These are phyloP conservation scores for Aureobasidium mangrovei DNA, from an alignment of 2,329 filamentous ascomycete species.

Conservation along the genomic window DNA sequence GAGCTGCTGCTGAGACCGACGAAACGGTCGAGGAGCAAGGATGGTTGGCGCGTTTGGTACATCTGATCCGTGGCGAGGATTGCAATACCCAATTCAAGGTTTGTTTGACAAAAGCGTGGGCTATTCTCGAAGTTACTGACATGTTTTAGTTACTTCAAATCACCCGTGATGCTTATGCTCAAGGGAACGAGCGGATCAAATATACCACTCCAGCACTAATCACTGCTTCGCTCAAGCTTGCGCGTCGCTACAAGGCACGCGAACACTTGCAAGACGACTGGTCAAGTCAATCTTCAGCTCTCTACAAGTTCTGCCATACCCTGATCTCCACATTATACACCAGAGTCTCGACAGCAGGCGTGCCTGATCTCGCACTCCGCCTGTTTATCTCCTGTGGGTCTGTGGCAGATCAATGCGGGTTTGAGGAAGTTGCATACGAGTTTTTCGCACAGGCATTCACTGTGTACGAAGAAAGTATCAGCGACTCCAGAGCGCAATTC, in stretches of 20 bases:
- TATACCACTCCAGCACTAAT: conserved; percentile 91
- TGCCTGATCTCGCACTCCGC: conserved; percentile 79
- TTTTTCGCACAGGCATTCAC: conserved; percentile 98
- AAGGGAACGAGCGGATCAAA: conserved; percentile 90
- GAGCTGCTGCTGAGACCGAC: conserved; percentile 77
- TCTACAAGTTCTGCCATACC: conserved; percentile 94
- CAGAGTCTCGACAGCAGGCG: conserved; percentile 61
- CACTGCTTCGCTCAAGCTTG: conserved; percentile 81
- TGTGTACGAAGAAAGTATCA: conserved; percentile 92
- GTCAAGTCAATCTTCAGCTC: conserved; percentile 63
- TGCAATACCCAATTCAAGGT: conserved; percentile 89
- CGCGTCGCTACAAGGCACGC: conserved; percentile 76
- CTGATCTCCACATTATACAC: conserved; percentile 79
- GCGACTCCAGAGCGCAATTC: conserved; percentile 93
- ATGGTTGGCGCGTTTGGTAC: conserved; percentile 86
- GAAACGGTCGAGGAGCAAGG: conserved; percentile 98
- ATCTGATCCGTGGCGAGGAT: conserved; percentile 71
- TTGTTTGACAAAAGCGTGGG: conserved; percentile 15
- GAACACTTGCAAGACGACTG: conserved; percentile 79
- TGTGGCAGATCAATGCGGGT: conserved; percentile 80
- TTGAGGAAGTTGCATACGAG: conserved; percentile 94
- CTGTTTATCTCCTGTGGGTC: conserved; percentile 89
- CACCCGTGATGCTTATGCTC: conserved; percentile 73
- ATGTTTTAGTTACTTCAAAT: conserved; percentile 63
- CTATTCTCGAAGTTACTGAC: conserved; percentile 19